Evolutionary conservation across 1,284 basidiomycete genomes (phyloP), one percentile per base, ranked within the genome.

Genomic region (Veloporphyrellus conicus): DNA sequence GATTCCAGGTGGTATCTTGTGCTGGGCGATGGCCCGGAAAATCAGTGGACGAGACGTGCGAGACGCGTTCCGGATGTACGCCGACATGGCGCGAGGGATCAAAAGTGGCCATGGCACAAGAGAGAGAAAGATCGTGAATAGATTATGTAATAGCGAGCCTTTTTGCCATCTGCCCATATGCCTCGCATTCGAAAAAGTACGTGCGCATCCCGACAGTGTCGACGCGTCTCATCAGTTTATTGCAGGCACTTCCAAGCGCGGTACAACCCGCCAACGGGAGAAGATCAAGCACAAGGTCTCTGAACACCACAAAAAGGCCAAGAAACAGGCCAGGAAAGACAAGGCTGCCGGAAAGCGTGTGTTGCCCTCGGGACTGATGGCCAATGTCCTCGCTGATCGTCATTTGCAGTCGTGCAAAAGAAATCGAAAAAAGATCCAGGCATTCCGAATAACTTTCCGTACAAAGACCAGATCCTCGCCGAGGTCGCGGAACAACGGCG

Each of bases 361-460:
- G 90, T 56, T 27, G 42, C 81, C 11, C 15, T 19, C 20, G 14
- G 16, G 28, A 6, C 45, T 28, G 4, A n/a, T 19, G 19, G 14
- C 37, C 10, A 16, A 23, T n/a, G 6, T 15, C 11, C 19, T 20
- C n/a, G 19, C 42, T 57, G 35, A 49, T 46, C 39, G 5, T 37
- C 40, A 2, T 16, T 25, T 35, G 35, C 47, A 64, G 62, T 34
- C 43, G 33, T 55, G 16, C 83, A 78, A 66, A 82, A 75, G 69
- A 91, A 77, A 45, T 66, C 63, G 7, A 68, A 59, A 53, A 77
- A 84, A 67, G 95, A 99, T 66, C 91, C 89, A 22, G 96, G 96
- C 40, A 95, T 99, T 52, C 95, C 95, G n/a, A 96, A 90, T 71
- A 86, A 84, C 53, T 96, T 94, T 73, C 95, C 94, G 4, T 96